Percentiles rank a stretch among this genome's conserved stretches.
These are phyloP conservation scores for Huntiella moniliformis DNA, from an alignment of 2,329 filamentous ascomycete genomes.

Conservation along the genomic window DNA sequence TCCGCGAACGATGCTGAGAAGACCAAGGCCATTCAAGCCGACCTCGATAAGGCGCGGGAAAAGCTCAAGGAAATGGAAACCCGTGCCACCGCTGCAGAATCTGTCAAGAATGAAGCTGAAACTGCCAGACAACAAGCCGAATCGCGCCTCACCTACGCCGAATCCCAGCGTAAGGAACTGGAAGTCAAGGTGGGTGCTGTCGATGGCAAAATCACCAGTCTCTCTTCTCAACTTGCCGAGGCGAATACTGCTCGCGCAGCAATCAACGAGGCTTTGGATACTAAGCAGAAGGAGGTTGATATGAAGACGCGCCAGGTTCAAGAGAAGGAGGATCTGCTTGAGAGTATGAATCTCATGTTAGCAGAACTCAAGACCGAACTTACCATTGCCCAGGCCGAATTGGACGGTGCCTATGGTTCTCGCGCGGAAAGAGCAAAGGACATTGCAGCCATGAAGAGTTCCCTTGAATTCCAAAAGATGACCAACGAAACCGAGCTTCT, in stretches of 20 bases:
- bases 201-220: slow-evolving; percentile 19
- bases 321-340: slow-evolving; percentile 31
- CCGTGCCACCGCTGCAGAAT: slow-evolving; percentile 9
- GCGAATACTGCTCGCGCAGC: slow-evolving; percentile 19
- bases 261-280: slow-evolving; percentile 20
- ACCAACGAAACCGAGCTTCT: slow-evolving; percentile 30
- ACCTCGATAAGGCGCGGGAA: slow-evolving; percentile 24
- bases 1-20: slow-evolving; percentile 11
- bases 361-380: slow-evolving; percentile 43
- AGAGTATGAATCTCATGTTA: slow-evolving; percentile 30
- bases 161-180: slow-evolving; percentile 11
- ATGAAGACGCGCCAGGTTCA: slow-evolving; percentile 22
- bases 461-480: slow-evolving; percentile 27
- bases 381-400: slow-evolving; percentile 40
- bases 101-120: slow-evolving; percentile 10
- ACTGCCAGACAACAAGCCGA: slow-evolving; percentile 12
- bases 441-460: slow-evolving; percentile 33
- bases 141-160: slow-evolving; percentile 8
- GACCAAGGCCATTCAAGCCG: slow-evolving; percentile 20
- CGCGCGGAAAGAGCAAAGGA: slow-evolving; percentile 40
- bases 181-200: slow-evolving; percentile 14
- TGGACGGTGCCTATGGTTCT: slow-evolving; percentile 42
- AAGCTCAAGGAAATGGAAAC: slow-evolving; percentile 19
- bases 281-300: slow-evolving; percentile 25
- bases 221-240: slow-evolving; percentile 21